Percentiles rank a stretch among this genome's conserved stretches.
phyloP scores from a whole-genome alignment of 2,329 filamentous ascomycete species.

The Lasiodiplodia citricola region DNA sequence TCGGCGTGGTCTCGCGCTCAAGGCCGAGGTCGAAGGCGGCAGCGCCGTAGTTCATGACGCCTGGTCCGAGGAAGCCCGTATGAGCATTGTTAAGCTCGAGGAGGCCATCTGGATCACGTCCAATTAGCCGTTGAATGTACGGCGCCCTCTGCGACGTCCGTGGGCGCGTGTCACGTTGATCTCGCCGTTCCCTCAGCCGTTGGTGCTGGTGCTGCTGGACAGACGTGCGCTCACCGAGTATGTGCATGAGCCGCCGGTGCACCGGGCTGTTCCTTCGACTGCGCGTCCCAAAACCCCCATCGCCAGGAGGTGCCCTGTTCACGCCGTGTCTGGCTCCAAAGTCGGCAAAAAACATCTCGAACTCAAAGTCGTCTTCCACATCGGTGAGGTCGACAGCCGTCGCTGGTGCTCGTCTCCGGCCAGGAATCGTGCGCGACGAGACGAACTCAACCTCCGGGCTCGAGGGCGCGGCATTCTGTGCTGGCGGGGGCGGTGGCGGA shows the following conservation, averaged over 20 bases:
- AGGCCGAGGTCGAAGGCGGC: constrained; percentile 52
- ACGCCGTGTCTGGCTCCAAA: background rate
- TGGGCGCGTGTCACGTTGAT: background rate
- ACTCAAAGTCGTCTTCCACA: constrained; percentile 7
- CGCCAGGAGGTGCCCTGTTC: constrained; percentile 18
- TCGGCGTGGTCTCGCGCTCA: constrained; percentile 40
- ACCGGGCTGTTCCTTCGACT: constrained; percentile 12
- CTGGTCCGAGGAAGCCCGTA: constrained; percentile 8
- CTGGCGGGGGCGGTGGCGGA: constrained; percentile 30
- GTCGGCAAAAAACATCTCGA: constrained; percentile 5
- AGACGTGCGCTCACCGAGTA: constrained; percentile 23
- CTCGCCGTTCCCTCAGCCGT: constrained; percentile 14
- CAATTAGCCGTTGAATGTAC: constrained; percentile 20
- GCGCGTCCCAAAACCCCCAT: constrained; percentile 16
- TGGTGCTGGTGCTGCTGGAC: constrained; percentile 17
- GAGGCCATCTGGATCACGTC: constrained; percentile 14
- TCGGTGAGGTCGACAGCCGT: constrained; percentile 26
- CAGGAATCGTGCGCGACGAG: constrained; percentile 33
- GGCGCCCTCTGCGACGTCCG: background rate
- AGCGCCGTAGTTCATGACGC: constrained; percentile 45
- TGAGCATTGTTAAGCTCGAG: constrained; percentile 1
- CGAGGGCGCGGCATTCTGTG: constrained; percentile 28
- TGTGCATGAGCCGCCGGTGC: constrained; percentile 11
- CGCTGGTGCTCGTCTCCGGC: background rate
- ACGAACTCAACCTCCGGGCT: constrained; percentile 59